A percentile compares a stretch with the other conserved stretches of the same genome.
Conservation (phyloP, 208 protist species). For the Acanthamoeba triangularis region DNA sequence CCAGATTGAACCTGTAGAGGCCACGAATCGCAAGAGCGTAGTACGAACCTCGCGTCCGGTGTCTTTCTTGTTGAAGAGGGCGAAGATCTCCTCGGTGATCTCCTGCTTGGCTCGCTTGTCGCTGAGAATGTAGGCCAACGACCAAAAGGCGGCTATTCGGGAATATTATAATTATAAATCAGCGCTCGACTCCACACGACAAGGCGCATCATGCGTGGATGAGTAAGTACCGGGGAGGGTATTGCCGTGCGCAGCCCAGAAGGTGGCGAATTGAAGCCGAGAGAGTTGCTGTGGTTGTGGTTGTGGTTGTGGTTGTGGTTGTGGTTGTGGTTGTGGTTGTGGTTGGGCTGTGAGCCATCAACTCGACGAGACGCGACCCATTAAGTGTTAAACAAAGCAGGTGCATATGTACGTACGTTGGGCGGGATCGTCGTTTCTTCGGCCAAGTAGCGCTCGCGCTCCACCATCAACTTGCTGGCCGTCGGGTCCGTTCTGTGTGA, state of each 20-base stretch:
- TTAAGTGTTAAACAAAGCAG: too few relatives aligned
- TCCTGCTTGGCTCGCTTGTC: slow-evolving; percentile 1
- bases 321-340: background rate
- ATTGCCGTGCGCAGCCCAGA: slow-evolving; percentile 38
- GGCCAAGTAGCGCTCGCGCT: slow-evolving; percentile 29
- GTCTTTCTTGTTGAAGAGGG: slow-evolving; percentile 6
- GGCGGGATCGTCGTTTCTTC: slow-evolving; percentile 5
- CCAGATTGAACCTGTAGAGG: background rate
- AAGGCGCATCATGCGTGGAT: background rate
- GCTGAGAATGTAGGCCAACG: slow-evolving; percentile 40
- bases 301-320: background rate
- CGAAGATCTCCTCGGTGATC: background rate
- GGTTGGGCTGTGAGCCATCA: background rate
- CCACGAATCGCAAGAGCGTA: too few relatives aligned
- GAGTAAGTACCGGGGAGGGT: background rate
- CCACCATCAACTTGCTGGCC: slow-evolving; percentile 16
- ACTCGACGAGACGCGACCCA: background rate
- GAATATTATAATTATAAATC: background rate
- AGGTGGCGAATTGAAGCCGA: background rate
- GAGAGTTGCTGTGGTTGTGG: background rate
- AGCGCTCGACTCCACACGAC: background rate
- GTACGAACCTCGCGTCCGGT: background rate
- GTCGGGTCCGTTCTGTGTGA: background rate
- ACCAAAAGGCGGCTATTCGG: slow-evolving; percentile 32
- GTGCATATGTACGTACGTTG: background rate